Percentiles rank a stretch among this genome's conserved stretches.
Evolutionary conservation across 2,329 filamentous ascomycete species (phyloP).

Genomic region (Daldinia sp.): DNA sequence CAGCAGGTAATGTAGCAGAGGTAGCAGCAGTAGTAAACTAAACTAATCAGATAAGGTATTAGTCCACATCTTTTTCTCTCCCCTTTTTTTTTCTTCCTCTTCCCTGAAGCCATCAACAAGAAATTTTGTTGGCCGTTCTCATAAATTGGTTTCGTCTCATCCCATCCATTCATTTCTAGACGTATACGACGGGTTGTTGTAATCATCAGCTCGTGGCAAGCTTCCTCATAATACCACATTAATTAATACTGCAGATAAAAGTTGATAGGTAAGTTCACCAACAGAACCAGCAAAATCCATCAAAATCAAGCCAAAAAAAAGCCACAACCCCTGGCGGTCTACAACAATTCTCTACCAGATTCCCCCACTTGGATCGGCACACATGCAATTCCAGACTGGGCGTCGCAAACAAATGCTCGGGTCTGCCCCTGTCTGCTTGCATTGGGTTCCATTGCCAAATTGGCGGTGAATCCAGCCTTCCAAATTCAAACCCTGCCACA

Average conservation of each 20-base stretch:
- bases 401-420: slow-evolving; percentile 27
- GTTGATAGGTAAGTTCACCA: slow-evolving; percentile 37
- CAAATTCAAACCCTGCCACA: slow-evolving; percentile 41
- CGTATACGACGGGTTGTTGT: slow-evolving; percentile 21
- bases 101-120: slow-evolving; percentile 22
- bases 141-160: slow-evolving; percentile 29
- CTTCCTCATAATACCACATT: slow-evolving; percentile 10
- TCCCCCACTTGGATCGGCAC: slow-evolving; percentile 38
- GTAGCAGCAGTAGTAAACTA: neutral
- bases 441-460: slow-evolving; percentile 45
- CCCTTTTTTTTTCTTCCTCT: slow-evolving; percentile 10
- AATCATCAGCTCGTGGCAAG: slow-evolving; percentile 28
- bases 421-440: slow-evolving; percentile 31
- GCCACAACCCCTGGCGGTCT: slow-evolving; percentile 21
- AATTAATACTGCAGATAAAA: slow-evolving; percentile 27
- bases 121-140: slow-evolving; percentile 34
- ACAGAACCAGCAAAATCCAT: slow-evolving; percentile 1
- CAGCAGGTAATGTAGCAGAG: no score
- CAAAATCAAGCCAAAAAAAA: neutral
- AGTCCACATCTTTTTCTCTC: slow-evolving; percentile 9
- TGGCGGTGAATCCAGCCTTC: slow-evolving; percentile 46
- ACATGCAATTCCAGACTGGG: slow-evolving; percentile 38
- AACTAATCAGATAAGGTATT: slow-evolving; percentile 11
- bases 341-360: slow-evolving; percentile 27
- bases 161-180: slow-evolving; percentile 10